Evolutionary conservation across 495 filamentous ascomycete genomes (phyloP), one percentile per base, ranked within the genome.

Genomic region (Penicillium alfredii): DNA sequence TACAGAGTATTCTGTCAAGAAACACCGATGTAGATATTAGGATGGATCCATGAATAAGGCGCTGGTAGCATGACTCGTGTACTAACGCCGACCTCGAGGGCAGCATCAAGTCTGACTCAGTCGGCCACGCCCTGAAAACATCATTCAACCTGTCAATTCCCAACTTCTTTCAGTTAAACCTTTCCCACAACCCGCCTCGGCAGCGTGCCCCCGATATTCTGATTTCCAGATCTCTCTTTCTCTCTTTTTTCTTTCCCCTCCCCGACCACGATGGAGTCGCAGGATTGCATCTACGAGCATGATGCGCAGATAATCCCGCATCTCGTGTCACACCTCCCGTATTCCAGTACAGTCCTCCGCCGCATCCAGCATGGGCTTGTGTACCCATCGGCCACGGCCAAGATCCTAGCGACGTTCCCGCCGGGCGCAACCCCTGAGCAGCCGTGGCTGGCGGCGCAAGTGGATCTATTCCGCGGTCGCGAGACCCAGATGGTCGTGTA

Each of bases 401-500:
- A 64, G 52, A 58, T 74, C 28, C 45, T 80, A 2, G 68, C 58
- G 14, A 68, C 64, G 14, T 64, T 62, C 33, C 41, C 46, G 4
- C 35, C 47, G 39, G 23, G 31, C 22, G 12, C 30, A 22, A 26
- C 42, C 38, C 45, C 26, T 58, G 38, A 47, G 13, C 47, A 36
- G 3, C 61, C 60, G 11, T 68, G 58, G 60, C 66, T 74, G 8
- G 73, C 74, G 12, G 77, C 73, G 1, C 74, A 70, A 41, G 58
- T 80, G 10, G 77, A 85, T 53, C 59, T 81, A 16, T 66, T 66
- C 20, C 51, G 66, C 7, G 69, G 63, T 4, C 72, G 72, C 0
- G 74, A 82, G 43, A 84, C 80, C 12, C 71, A 82, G 44, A 60
- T 77, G 9, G 72, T 74, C 67, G 16, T 83, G 3, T 84, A 76